phyloP scores from a whole-genome alignment of 345 rosid genomes.

The Eucalyptus polybractea region DNA sequence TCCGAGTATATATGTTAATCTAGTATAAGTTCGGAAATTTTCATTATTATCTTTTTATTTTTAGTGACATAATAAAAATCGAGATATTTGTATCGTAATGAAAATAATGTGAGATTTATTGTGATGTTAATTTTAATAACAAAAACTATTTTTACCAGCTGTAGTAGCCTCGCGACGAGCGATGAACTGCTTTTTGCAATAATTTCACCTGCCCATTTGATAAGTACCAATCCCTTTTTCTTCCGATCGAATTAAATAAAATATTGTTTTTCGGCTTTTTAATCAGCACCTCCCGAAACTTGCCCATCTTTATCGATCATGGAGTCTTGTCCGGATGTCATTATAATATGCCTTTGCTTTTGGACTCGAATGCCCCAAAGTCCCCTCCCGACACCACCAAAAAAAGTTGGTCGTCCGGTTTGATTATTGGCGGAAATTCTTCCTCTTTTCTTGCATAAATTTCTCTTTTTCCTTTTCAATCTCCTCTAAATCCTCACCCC shows the following conservation, averaged over 20 bases:
- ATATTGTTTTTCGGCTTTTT: not conserved
- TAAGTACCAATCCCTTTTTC: not conserved
- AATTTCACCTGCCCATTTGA: not conserved
- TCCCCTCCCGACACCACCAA: not conserved
- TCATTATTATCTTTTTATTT: too few species aligned
- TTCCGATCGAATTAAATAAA: not conserved
- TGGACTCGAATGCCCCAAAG: not conserved
- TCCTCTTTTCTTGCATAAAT: not conserved
- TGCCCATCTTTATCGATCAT: not conserved
- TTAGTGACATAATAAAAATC: too few species aligned
- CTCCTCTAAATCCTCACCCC: not conserved
- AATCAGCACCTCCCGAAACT: not conserved
- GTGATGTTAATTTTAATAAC: not conserved
- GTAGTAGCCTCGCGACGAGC: not conserved
- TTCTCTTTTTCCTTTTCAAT: not conserved
- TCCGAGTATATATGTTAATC: rapidly evolving
- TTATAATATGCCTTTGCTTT: not conserved
- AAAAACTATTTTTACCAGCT: not conserved
- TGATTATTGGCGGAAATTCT: not conserved
- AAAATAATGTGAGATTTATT: too few species aligned
- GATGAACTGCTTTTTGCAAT: not conserved
- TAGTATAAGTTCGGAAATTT: not conserved
- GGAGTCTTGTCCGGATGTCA: not conserved
- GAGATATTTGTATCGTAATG: too few species aligned
- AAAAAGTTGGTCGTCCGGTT: not conserved